These are phyloP conservation scores for Penicillium sp. DNA, from an alignment of 2,329 filamentous ascomycete genomes.

Conservation along the genomic window DNA sequence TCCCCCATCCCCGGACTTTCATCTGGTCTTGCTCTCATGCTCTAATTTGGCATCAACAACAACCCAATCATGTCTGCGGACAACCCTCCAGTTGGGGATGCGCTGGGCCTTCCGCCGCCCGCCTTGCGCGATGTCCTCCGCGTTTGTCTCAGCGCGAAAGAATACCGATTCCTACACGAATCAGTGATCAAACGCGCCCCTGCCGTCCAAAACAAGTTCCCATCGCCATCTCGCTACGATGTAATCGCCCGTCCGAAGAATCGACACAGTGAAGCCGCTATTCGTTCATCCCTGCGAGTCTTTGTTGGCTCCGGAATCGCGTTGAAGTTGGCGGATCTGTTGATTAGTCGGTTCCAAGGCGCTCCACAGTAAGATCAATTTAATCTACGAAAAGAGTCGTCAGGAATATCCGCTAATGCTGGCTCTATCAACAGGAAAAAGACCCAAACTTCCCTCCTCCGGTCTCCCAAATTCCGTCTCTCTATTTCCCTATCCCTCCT, in stretches of 20 bases:
- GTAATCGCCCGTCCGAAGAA: slow-evolving; percentile 46
- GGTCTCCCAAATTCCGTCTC: slow-evolving; percentile 62
- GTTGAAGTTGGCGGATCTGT: slow-evolving; percentile 54
- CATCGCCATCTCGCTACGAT: slow-evolving; percentile 45
- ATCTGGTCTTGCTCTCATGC: background rate
- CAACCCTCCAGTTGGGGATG: slow-evolving; percentile 7
- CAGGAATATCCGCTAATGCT: background rate
- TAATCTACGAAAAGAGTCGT: background rate
- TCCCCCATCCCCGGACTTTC: slow-evolving; percentile 5
- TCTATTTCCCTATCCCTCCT: slow-evolving; percentile 77
- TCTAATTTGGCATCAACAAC: background rate
- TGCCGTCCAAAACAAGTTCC: slow-evolving; percentile 48
- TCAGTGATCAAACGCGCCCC: slow-evolving; percentile 67
- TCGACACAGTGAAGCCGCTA: slow-evolving; percentile 61
- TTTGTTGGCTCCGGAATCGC: slow-evolving; percentile 57
- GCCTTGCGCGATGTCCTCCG: slow-evolving; percentile 76
- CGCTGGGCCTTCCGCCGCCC: slow-evolving; percentile 53
- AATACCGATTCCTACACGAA: slow-evolving; percentile 76
- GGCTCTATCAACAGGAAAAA: slow-evolving; percentile 24
- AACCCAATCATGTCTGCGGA: slow-evolving; percentile 22
- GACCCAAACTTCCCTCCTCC: slow-evolving; percentile 36
- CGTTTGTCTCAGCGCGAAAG: slow-evolving; percentile 71
- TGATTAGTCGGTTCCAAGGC: slow-evolving; percentile 30
- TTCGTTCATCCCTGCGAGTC: slow-evolving; percentile 62
- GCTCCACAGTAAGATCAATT: slow-evolving; percentile 17